phyloP scores from a whole-genome alignment of 139 green algal genomes.

The Medakamo hakoo region DNA sequence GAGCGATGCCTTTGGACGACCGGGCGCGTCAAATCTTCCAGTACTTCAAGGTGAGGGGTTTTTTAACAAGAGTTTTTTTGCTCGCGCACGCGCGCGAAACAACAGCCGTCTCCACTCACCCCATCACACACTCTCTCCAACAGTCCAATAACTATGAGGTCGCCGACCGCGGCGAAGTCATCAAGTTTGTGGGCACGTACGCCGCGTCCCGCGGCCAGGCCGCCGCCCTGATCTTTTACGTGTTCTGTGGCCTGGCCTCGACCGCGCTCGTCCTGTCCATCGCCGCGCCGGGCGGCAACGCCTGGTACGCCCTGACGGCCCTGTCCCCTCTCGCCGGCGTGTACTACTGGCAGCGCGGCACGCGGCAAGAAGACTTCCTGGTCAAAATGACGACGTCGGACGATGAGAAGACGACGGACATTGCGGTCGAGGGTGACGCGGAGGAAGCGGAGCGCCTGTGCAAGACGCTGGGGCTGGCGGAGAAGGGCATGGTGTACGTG shows the following conservation, averaged over 20 bases:
- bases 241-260: constrained; percentile 49
- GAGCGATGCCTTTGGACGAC: constrained; percentile 40
- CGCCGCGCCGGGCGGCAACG: constrained; percentile 23
- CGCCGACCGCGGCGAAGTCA: constrained; percentile 68
- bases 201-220: constrained; percentile 57
- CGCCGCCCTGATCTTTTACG: constrained; percentile 65
- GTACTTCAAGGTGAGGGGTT: constrained; percentile 74
- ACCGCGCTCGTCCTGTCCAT: constrained; percentile 68
- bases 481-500: constrained; percentile 86
- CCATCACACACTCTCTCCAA: background rate
- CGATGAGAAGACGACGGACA: constrained; percentile 72
- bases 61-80: constrained; percentile 23
- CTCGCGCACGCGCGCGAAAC: background rate
- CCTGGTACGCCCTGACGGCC: constrained; percentile 62
- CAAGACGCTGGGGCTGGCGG: constrained; percentile 56
- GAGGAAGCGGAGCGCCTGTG: constrained; percentile 73
- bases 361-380: constrained; percentile 28
- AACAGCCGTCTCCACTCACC: background rate
- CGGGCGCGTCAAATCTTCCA: constrained; percentile 47
- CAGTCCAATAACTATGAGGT: constrained; percentile 63
- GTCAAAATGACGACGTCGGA: constrained; percentile 85
- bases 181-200: constrained; percentile 72
- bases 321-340: constrained; percentile 46
- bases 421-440: constrained; percentile 65
- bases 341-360: constrained; percentile 70